A percentile compares a stretch with the other conserved stretches of the same genome.
Evolutionary conservation across 1,284 basidiomycete species (phyloP).

Genomic region (Malassezia globosa): DNA sequence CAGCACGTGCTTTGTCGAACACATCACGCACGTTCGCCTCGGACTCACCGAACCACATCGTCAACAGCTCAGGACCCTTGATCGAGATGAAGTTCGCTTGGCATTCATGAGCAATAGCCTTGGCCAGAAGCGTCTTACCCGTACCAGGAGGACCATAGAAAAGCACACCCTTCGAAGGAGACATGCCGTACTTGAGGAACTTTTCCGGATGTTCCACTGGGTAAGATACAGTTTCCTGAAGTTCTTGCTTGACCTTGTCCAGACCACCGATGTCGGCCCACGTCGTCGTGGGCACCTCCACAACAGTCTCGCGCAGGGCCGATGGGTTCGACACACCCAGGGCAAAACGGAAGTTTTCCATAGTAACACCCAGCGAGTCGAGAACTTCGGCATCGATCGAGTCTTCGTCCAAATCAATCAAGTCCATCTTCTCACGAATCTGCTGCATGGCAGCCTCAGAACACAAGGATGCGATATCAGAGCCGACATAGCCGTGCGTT

Average conservation of each 20-base stretch:
- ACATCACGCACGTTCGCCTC: conserved; percentile 99
- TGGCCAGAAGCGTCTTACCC: conserved; percentile 86
- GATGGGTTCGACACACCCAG: conserved; percentile 91
- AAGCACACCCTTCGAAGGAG: conserved; percentile 92
- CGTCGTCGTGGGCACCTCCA: conserved; percentile 86
- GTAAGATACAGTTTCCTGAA: conserved; percentile 98
- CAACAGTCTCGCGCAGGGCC: conserved; percentile 86
- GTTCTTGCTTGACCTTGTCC: conserved; percentile 97
- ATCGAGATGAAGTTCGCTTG: conserved; percentile 97
- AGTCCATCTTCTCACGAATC: conserved; percentile 94
- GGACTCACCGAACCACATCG: conserved; percentile 99
- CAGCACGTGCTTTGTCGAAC: conserved; percentile 98
- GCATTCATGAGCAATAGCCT: conserved; percentile 97
- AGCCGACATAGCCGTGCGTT: conserved; percentile 97
- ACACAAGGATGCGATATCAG: conserved; percentile 88
- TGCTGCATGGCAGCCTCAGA: conserved; percentile 98
- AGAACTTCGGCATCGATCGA: conserved; percentile 94
- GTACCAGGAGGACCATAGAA: conserved; percentile 96
- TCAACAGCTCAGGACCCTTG: conserved; percentile 82
- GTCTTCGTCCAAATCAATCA: conserved; percentile 67
- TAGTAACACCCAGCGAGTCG: conserved; percentile 86
- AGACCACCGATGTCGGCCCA: conserved; percentile 99
- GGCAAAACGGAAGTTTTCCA: conserved; percentile 97
- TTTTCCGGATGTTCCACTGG: conserved; percentile 99
- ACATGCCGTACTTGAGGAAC: conserved; percentile 99